phyloP scores from a whole-genome alignment of 2,329 filamentous ascomycete species.

The Cryphonectria radicalis region DNA sequence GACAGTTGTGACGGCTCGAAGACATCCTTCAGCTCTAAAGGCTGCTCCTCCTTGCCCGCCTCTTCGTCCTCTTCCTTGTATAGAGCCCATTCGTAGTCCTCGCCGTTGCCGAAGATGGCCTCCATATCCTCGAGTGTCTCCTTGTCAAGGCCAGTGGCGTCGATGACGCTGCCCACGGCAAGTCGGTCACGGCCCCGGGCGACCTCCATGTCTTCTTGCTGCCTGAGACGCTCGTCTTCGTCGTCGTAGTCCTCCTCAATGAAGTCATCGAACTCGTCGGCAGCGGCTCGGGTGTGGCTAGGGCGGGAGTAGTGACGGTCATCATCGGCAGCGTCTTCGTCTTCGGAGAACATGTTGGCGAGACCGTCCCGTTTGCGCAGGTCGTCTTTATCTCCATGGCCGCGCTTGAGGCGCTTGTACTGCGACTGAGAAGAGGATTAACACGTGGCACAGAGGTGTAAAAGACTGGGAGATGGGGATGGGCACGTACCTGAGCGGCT shows the following conservation, averaged over 20 bases:
- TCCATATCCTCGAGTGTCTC: constrained; percentile 95
- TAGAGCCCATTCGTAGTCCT: constrained; percentile 94
- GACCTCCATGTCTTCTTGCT: constrained; percentile 86
- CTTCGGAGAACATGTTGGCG: constrained; percentile 93
- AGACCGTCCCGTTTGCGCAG: constrained; percentile 71
- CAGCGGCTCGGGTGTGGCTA: constrained; percentile 58
- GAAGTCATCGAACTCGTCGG: constrained; percentile 90
- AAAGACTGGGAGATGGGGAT: background rate
- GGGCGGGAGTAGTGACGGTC: constrained; percentile 56
- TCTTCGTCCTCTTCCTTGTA: constrained; percentile 87
- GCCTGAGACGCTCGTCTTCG: constrained; percentile 74
- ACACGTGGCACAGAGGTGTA: background rate
- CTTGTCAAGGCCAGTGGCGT: constrained; percentile 86
- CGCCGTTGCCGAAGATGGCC: constrained; percentile 91
- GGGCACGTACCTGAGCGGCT: constrained; percentile 22
- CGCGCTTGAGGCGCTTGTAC: constrained; percentile 95
- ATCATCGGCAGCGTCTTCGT: constrained; percentile 75
- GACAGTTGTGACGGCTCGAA: constrained; percentile 95
- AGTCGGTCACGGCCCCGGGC: constrained; percentile 70
- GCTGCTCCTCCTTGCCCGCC: constrained; percentile 76
- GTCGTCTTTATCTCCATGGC: constrained; percentile 76
- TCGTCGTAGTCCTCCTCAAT: constrained; percentile 96
- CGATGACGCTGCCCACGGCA: constrained; percentile 69
- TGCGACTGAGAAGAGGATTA: constrained; percentile 65
- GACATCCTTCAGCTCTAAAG: constrained; percentile 93